phyloP scores from a whole-genome alignment of 2,329 filamentous ascomycete genomes.

The Simplicillium sp. region DNA sequence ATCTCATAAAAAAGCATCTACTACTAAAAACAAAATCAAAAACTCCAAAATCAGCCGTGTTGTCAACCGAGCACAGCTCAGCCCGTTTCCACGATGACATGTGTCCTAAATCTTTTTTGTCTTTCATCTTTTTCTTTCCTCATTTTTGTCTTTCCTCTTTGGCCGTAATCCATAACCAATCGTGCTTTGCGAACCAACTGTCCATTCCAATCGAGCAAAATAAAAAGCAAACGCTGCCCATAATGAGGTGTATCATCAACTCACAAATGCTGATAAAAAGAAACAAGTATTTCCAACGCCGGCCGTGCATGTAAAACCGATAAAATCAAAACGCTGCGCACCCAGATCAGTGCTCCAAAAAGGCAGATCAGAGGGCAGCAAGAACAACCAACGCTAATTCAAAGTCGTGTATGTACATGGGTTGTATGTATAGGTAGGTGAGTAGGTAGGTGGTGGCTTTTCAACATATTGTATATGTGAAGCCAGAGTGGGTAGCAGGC shows the following conservation, averaged over 20 bases:
- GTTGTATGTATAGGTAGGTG: not conserved
- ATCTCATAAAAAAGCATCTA: not conserved
- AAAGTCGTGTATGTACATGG: not conserved
- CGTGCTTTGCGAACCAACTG: not conserved
- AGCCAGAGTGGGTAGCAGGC: too few relatives aligned
- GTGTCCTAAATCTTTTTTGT: not conserved
- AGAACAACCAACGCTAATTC: not conserved
- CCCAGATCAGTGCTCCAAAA: not conserved
- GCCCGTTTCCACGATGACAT: not conserved
- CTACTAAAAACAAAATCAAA: not conserved
- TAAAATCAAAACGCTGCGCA: not conserved
- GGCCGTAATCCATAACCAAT: too few relatives aligned
- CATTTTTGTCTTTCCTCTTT: not conserved
- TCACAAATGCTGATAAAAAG: not conserved
- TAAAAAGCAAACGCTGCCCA: conserved; percentile 1
- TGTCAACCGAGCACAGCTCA: not conserved
- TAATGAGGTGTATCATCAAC: not conserved
- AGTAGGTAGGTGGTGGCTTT: too few relatives aligned
- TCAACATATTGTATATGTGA: too few relatives aligned
- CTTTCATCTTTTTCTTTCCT: not conserved
- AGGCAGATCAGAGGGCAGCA: too few relatives aligned
- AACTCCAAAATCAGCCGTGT: not conserved
- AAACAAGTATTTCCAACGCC: not conserved
- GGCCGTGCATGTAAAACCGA: not conserved
- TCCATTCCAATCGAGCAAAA: not conserved